Conservation (phyloP, 768 basidiomycete genomes). For the Hericium coralloides region DNA sequence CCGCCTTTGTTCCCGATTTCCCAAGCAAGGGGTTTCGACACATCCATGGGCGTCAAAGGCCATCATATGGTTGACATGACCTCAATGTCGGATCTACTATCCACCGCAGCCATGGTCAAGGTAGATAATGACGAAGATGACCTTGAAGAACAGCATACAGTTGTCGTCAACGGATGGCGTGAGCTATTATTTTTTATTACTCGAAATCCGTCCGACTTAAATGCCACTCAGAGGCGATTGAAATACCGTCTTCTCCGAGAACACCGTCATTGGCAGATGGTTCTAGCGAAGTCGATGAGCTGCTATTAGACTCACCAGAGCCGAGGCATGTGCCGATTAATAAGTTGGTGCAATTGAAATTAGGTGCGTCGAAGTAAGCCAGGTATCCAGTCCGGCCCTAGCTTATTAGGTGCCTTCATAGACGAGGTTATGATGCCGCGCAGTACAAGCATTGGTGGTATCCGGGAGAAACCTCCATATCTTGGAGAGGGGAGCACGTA, state of each 20-base stretch:
- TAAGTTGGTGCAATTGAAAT: not conserved
- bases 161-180: conserved; percentile 3
- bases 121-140: not conserved
- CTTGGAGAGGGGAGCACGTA: not conserved
- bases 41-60: not conserved
- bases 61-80: too few species aligned
- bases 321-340: not conserved
- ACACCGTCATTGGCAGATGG: not conserved
- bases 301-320: conserved; percentile 1
- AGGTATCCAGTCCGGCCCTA: not conserved
- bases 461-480: not conserved
- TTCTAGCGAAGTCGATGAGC: not conserved
- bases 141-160: not conserved
- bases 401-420: not conserved
- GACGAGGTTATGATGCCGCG: not conserved
- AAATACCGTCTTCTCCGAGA: not conserved
- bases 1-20: not conserved
- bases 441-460: not conserved
- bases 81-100: not conserved
- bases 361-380: not conserved
- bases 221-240: not conserved
- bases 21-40: not conserved
- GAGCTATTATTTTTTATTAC: not conserved
- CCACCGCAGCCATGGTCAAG: not conserved
- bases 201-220: not conserved